Evolutionary conservation across 2,329 filamentous ascomycete species (phyloP), one percentile per base, ranked within the genome.

Genomic region (Pseudogymnoascus sp.): DNA sequence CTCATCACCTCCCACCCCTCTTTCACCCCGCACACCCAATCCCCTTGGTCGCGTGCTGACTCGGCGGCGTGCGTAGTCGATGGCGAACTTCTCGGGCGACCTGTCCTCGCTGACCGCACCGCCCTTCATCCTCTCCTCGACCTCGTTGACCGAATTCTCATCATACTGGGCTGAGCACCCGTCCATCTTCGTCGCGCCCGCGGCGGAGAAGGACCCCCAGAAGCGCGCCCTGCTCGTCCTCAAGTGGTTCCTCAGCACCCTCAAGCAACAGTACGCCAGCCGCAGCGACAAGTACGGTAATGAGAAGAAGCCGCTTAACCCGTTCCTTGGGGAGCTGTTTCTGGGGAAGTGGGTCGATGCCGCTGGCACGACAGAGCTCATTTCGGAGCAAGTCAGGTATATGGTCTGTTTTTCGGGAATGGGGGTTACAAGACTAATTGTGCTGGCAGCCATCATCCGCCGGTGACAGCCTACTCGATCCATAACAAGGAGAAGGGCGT

Each of bases 231-330:
- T 96, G 68, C 80, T 93, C 35, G 93, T 97, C n/a, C 79, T 97
- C 69, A 95, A 93, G 76, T 97, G 93, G 93, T 97, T 97, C 78
- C 78, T 97, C 62, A 92, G 87, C 71, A 96, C 92, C 3, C 81
- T 97, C 61, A 96, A 94, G 78, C 91, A 95, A 76, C 91, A 96
- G 74, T 86, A 87, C 70, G 83, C 84, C 63, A 85, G 80, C 71
- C 81, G 83, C 64, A 95, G 90, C 72, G 92, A 97, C 69, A 79
- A 86, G 69, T 86, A 82, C 66, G 92, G 91, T 59, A 94, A 91
- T 72, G 93, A 97, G 81, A 97, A 97, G 85, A 99, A 97, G 80
- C 93, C 93, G 2, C 78, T 99, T 64, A 97, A 99, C 73, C 94
- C 94, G 0, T 97, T 99, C 77, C 78, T 99, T 37, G 93, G 93